A percentile compares a stretch with the other conserved stretches of the same genome.
Conservation (phyloP, 441 rosid genomes). For the Codiaeum variegatum region DNA sequence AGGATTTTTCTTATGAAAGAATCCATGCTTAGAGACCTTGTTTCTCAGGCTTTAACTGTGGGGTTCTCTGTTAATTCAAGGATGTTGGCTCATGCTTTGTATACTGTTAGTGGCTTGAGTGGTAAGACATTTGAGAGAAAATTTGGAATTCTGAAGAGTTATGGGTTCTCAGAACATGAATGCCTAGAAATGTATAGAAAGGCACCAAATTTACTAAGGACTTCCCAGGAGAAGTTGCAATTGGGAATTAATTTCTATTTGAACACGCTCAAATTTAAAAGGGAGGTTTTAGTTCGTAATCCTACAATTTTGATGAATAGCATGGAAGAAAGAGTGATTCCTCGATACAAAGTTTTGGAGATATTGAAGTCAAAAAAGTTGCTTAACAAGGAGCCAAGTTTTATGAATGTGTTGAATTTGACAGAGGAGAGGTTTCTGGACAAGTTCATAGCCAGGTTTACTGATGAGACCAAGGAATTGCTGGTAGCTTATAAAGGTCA, state of each 20-base stretch:
- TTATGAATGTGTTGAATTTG: not conserved
- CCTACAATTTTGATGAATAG: constrained; percentile 30
- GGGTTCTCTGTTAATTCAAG: constrained; percentile 39
- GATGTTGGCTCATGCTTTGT: constrained; percentile 38
- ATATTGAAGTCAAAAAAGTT: constrained; percentile 29
- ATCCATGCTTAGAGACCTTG: constrained; percentile 19
- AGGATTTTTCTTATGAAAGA: constrained; percentile 29
- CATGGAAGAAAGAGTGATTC: constrained; percentile 35
- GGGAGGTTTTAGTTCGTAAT: constrained; percentile 18
- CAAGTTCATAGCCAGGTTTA: constrained; percentile 29
- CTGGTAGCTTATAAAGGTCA: constrained; percentile 35
- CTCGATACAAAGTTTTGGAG: constrained; percentile 36
- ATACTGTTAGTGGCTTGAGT: constrained; percentile 26
- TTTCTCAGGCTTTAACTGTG: constrained; percentile 21
- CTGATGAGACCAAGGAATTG: constrained; percentile 31
- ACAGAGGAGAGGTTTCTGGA: constrained; percentile 28
- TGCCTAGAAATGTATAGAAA: constrained; percentile 25
- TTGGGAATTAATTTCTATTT: constrained; percentile 32
- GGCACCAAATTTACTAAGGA: constrained; percentile 25
- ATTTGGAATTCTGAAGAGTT: constrained; percentile 22
- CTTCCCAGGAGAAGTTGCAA: constrained; percentile 34
- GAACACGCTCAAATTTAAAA: constrained; percentile 21
- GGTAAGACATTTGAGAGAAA: constrained; percentile 29
- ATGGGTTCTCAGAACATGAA: constrained; percentile 32
- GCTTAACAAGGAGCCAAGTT: constrained; percentile 23